A percentile compares a stretch with the other conserved stretches of the same genome.
Evolutionary conservation across 2,329 filamentous ascomycete species (phyloP).

Genomic region (Paraphoma sp.): DNA sequence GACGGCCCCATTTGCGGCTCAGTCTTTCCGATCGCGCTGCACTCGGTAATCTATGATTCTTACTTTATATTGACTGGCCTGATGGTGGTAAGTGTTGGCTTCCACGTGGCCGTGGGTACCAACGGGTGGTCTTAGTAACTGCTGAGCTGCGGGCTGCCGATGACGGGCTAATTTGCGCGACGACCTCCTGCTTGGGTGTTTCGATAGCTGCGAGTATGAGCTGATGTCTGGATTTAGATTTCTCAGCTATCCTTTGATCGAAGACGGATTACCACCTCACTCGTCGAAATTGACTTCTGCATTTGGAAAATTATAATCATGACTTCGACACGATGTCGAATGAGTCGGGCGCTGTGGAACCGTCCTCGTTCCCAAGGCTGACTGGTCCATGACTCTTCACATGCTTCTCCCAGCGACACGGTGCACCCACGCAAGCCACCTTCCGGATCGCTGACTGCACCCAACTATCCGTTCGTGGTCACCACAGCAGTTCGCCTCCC

Average conservation of each 20-base stretch:
- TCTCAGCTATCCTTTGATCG: not conserved
- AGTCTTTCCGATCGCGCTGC: conserved; percentile 10
- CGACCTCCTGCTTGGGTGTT: not conserved
- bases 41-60: conserved; percentile 21
- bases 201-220: not conserved
- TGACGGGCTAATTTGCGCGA: not conserved
- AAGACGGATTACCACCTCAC: not conserved
- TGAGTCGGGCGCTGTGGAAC: not conserved
- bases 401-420: too few relatives aligned
- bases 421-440: not conserved
- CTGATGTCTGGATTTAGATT: conserved; percentile 1
- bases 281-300: not conserved
- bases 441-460: not conserved
- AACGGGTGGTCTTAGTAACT: not conserved
- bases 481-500: not conserved
- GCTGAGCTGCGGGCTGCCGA: not conserved
- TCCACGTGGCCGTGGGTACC: not conserved
- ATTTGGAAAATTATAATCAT: not conserved
- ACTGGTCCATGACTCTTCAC: not conserved
- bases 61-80: conserved; percentile 8
- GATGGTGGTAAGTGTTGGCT: conserved; percentile 1
- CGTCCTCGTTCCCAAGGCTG: not conserved
- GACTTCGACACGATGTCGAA: not conserved
- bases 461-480: not conserved
- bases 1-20: not conserved